Base-by-base conservation (phyloP, 768 basidiomycete genomes). In the Paxillus involutus region DNA sequence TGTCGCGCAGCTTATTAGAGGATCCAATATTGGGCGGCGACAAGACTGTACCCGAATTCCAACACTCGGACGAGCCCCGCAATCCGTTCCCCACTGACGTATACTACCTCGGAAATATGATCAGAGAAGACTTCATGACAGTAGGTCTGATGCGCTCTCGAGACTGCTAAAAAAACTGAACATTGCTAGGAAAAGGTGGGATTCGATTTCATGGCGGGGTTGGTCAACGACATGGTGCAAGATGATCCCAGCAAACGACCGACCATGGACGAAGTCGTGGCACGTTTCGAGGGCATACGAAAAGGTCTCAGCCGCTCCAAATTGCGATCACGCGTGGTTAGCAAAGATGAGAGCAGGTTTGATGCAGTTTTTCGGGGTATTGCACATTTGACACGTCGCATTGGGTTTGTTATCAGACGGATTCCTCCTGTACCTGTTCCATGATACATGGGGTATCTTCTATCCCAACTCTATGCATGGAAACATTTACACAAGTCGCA, bases 61-160 rank as follows among this genome's bases (percentile, higher is more conserved):
- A 68, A 17, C 60, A 62, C 4, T 59, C 50, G 1, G 24, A 52
- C 4, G n/a, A 57, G 2, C 68, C 62, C 0, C 63, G 66, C 16
- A 58, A 80, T 53, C 75, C 77, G 0, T 80, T 79, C 47, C 64
- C 71, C 0, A 72, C 71, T 0, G 79, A 80, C 35, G 65, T 80
- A 4, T 80, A 77, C 52, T 73, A 73, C 47, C 53, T 78, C 0
- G 77, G 76, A 0, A 79, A 78, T 51, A 36, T 71, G 16, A 63
- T 77, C 44, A 57, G 61, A n/a, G 49, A 47, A 33, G 59, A 73
- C 32, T 73, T 77, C 46, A 16, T 71, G 35, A 40, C 14, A 53
- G 19, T 52, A 49, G 3, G 53, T 63, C 48, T 6, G 42, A 59
- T 11, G 16, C 51, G 52, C 10, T 33, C 32, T 33, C 8, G 32